Evolutionary conservation across 2,329 filamentous ascomycete genomes (phyloP).

Genomic region (Moelleriella libera): DNA sequence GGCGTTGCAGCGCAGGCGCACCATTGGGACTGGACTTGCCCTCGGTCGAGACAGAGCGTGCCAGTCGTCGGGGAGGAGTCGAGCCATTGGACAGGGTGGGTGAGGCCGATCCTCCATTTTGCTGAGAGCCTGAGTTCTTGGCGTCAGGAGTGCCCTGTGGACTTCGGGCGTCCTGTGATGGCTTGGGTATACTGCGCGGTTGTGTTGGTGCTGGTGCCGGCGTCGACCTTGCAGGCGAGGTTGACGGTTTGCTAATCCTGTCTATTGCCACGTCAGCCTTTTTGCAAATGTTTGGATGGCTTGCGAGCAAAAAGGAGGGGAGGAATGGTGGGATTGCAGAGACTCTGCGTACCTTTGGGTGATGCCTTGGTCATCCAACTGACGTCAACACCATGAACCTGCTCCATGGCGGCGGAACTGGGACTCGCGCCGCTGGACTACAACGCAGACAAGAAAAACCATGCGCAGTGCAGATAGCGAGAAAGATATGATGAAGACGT

Average conservation of each 20-base stretch:
- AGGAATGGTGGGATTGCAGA: not conserved
- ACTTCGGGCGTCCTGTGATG: constrained; percentile 12
- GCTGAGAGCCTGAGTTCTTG: constrained; percentile 6
- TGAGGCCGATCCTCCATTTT: constrained; percentile 8
- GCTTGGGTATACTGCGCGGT: constrained; percentile 17
- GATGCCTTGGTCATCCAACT: constrained; percentile 78
- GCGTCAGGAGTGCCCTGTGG: constrained; percentile 12
- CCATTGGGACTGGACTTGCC: constrained; percentile 13
- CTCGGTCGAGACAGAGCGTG: constrained; percentile 21
- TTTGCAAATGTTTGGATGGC: not conserved
- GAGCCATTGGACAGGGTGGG: constrained; percentile 11
- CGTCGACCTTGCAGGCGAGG: constrained; percentile 12
- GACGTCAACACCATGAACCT: constrained; percentile 70
- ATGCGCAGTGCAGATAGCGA: not conserved
- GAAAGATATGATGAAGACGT: not conserved
- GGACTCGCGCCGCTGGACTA: constrained; percentile 1
- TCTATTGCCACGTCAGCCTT: constrained; percentile 7
- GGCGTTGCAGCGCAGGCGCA: constrained; percentile 32
- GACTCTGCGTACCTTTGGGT: constrained; percentile 53
- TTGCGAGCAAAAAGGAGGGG: not conserved
- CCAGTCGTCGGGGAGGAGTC: constrained; percentile 11
- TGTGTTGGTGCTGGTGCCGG: constrained; percentile 13
- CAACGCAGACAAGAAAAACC: not conserved
- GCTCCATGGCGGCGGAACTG: constrained; percentile 49
- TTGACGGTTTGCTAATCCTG: constrained; percentile 15